A percentile compares a stretch with the other conserved stretches of the same genome.
Evolutionary conservation across 495 filamentous ascomycete species (phyloP).

Genomic region (Daldinia childiae): DNA sequence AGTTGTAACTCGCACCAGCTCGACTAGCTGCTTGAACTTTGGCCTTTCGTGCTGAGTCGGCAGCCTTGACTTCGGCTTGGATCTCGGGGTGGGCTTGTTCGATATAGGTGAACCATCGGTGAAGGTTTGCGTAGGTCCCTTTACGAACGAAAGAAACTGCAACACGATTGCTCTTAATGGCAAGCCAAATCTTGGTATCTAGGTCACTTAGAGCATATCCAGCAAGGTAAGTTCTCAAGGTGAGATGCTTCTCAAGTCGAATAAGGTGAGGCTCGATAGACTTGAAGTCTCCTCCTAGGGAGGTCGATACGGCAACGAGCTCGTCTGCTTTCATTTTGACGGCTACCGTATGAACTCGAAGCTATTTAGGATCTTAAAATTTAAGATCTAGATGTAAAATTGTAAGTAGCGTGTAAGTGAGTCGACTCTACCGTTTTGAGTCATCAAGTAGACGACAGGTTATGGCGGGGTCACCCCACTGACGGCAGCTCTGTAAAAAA

Average conservation of each 20-base stretch:
- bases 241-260: slow-evolving; percentile 85
- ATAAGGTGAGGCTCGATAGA: slow-evolving; percentile 76
- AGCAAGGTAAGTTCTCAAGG: slow-evolving; percentile 84
- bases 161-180: slow-evolving; percentile 85
- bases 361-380: background rate
- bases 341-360: background rate
- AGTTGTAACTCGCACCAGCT: slow-evolving; percentile 88
- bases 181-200: slow-evolving; percentile 85
- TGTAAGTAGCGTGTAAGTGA: slow-evolving; percentile 1
- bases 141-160: slow-evolving; percentile 82
- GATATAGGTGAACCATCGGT: slow-evolving; percentile 88
- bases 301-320: slow-evolving; percentile 56
- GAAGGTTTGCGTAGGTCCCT: slow-evolving; percentile 78
- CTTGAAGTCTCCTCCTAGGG: slow-evolving; percentile 78
- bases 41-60: slow-evolving; percentile 70
- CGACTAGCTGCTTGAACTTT: slow-evolving; percentile 80
- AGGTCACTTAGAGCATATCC: slow-evolving; percentile 81
- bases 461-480: slow-evolving; percentile 41
- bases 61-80: slow-evolving; percentile 63
- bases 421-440: slow-evolving; percentile 14
- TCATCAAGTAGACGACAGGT: slow-evolving; percentile 22
- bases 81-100: slow-evolving; percentile 80
- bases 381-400: background rate
- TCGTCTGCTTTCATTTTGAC: slow-evolving; percentile 60
- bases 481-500: slow-evolving; percentile 20